Evolutionary conservation across 2,329 filamentous ascomycete species (phyloP).

Genomic region (Trichocomaceae sp.): DNA sequence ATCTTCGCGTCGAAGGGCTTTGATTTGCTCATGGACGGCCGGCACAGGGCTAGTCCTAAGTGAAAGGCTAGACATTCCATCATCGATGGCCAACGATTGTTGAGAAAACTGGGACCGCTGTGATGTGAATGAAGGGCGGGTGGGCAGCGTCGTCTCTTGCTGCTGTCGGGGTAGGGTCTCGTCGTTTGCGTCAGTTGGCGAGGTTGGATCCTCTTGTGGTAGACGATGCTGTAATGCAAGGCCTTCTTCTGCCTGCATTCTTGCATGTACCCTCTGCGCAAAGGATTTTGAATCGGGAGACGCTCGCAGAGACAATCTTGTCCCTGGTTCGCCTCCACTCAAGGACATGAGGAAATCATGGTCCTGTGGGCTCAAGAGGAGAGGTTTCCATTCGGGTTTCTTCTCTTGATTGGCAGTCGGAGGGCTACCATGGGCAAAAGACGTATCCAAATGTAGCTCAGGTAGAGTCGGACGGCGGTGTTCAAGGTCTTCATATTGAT

Average conservation of each 20-base stretch:
- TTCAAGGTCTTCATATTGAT: conserved; percentile 11
- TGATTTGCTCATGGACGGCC: conserved; percentile 15
- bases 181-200: conserved; percentile 22
- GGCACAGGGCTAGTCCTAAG: conserved; percentile 24
- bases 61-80: conserved; percentile 22
- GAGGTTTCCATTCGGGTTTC: conserved; percentile 21
- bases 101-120: conserved; percentile 24
- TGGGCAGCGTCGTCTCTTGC: conserved; percentile 12
- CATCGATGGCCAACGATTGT: conserved; percentile 14
- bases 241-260: conserved; percentile 49
- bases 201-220: conserved; percentile 25
- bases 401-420: conserved; percentile 9
- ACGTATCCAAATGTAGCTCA: conserved; percentile 29
- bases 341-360: conserved; percentile 33
- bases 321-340: conserved; percentile 24
- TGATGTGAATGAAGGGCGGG: conserved; percentile 21
- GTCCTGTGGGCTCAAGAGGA: conserved; percentile 30
- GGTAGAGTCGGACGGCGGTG: conserved; percentile 19
- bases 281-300: conserved; percentile 40
- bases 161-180: conserved; percentile 11
- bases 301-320: conserved; percentile 34
- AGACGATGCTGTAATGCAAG: conserved; percentile 42
- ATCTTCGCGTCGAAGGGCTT: conserved; percentile 22
- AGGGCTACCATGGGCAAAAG: conserved; percentile 19
- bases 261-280: conserved; percentile 42